Base-by-base conservation (phyloP, 768 basidiomycete species). In the Terana coerulea region DNA sequence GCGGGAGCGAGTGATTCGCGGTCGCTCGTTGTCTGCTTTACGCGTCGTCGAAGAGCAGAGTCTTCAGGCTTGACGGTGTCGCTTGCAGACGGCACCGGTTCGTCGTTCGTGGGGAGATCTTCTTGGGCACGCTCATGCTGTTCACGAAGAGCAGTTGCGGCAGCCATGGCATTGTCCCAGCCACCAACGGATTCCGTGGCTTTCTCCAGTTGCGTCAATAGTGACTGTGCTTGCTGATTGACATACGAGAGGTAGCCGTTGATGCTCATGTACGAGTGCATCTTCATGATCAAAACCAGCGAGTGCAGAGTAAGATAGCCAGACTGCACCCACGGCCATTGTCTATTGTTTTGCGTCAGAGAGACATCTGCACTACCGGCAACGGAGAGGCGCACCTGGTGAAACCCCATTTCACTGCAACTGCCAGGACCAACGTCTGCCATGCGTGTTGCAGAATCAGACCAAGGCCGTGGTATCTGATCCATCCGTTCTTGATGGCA, bases 261-360 rank as follows among this genome's bases (percentile, higher is more conserved):
- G 36, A 87, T 79, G 19, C 85, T 78, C 66, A 89, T 80, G 69
- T 98, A 99, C 4, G 93, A 97, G 67, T 99, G 95, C 76, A 95
- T 86, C 70, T 97, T 91, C 91, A 94, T 94, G 59, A 93, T 79
- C 84, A 94, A 85, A 55, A 85, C 90, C 19, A 98, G 73, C 8
- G 88, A 83, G 64, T 98, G 95, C 43, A 93, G 68, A 0, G 88
- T 95, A 43, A 94, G 72, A 67, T 88, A 95, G 5, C 91, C 93
- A 5, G 88, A 90, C 64, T 98, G 95, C 5, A 98, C 95, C 95
- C 95, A 98, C 30, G 92, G 93, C 95, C 95, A 98, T 60, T 93
- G 79, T 45, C 93, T 89, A 53, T n/a, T 44, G 8, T 15, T 37
- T 10, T 51, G 7, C 36, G 29, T 43, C 17, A 35, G 29, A n/a